phyloP scores from a whole-genome alignment of 83 land plant genomes.

The Thuja plicata region DNA sequence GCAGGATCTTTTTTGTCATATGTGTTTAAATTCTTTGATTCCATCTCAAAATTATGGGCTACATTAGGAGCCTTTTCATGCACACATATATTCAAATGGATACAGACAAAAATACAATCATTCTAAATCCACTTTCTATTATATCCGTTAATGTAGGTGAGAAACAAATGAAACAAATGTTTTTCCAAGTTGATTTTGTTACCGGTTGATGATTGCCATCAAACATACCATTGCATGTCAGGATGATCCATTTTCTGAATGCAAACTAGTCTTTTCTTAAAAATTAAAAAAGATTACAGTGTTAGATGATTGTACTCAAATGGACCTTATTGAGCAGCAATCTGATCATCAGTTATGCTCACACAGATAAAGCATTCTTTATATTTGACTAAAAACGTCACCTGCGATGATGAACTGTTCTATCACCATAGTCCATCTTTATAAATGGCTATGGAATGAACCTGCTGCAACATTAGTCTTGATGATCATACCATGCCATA shows the following conservation, averaged over 20 bases:
- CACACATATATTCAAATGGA: not conserved
- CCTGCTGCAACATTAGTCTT: constrained; percentile 93
- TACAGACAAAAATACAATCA: not conserved
- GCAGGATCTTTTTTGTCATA: too few relatives aligned
- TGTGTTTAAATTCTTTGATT: not conserved
- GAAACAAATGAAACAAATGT: not conserved
- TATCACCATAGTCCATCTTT: constrained; percentile 75
- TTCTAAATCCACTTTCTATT: not conserved
- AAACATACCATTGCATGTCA: not conserved
- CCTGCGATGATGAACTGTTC: constrained; percentile 84
- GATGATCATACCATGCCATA: constrained; percentile 74
- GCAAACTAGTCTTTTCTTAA: not conserved
- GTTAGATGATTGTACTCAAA: not conserved
- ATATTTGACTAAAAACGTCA: constrained; percentile 13
- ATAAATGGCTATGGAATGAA: constrained; percentile 68
- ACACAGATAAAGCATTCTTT: not conserved
- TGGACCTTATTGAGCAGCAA: not conserved
- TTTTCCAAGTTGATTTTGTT: not conserved
- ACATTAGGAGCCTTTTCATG: not conserved
- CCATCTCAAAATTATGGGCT: not conserved
- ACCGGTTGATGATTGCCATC: not conserved
- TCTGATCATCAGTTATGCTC: not conserved
- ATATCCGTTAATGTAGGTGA: not conserved
- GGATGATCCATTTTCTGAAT: not conserved
- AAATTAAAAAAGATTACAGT: not conserved